Evolutionary conservation across 1,284 basidiomycete genomes (phyloP).

Genomic region (Stereum hirsutum): DNA sequence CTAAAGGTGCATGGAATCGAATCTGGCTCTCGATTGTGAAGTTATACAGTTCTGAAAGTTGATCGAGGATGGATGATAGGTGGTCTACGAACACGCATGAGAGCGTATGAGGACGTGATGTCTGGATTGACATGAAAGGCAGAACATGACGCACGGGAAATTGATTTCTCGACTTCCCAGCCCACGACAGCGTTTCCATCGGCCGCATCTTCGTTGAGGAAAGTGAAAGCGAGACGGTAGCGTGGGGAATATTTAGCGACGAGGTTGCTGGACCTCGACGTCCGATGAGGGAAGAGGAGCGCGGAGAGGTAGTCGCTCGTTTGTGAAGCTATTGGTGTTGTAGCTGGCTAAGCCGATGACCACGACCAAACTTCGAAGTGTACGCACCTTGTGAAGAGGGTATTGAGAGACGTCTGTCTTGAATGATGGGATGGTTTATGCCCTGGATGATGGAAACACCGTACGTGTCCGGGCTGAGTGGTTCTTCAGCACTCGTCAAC

Average conservation of each 20-base stretch:
- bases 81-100: slow-evolving; percentile 38
- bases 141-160: slow-evolving; percentile 45
- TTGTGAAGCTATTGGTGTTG: slow-evolving; percentile 1
- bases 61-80: slow-evolving; percentile 55
- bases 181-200: slow-evolving; percentile 48
- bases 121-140: slow-evolving; percentile 5
- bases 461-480: slow-evolving; percentile 4
- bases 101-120: neutral
- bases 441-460: slow-evolving; percentile 7
- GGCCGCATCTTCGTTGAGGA: slow-evolving; percentile 82
- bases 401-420: slow-evolving; percentile 7
- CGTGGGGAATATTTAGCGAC: slow-evolving; percentile 69
- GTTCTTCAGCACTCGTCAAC: slow-evolving; percentile 1
- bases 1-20: slow-evolving; percentile 84
- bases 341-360: too few species aligned
- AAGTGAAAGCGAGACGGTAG: slow-evolving; percentile 74
- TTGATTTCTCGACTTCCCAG: slow-evolving; percentile 67
- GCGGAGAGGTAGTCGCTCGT: too few species aligned
- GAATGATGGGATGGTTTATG: slow-evolving; percentile 3
- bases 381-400: slow-evolving; percentile 5
- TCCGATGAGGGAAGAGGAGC: slow-evolving; percentile 21
- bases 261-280: slow-evolving; percentile 36
- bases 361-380: neutral
- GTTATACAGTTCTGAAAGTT: slow-evolving; percentile 69
- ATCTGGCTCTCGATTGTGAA: slow-evolving; percentile 93